These are phyloP conservation scores for Chalciporus pseudorubinellus DNA, from an alignment of 768 basidiomycete genomes.

Conservation along the genomic window DNA sequence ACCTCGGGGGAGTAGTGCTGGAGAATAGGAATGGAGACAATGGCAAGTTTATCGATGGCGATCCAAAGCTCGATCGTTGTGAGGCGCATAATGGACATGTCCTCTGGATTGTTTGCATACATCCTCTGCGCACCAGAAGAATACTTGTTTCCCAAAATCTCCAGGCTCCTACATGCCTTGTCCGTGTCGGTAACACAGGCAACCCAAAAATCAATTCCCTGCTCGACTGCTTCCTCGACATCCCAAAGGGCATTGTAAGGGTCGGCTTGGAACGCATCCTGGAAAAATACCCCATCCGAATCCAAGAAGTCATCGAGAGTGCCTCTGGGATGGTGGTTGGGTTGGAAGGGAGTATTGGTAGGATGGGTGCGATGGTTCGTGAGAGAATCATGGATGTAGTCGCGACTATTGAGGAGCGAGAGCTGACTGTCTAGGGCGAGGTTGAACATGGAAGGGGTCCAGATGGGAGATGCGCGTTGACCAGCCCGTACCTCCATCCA, in stretches of 20 bases:
- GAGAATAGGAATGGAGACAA: slow-evolving; percentile 25
- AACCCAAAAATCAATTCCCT: slow-evolving; percentile 37
- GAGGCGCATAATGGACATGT: slow-evolving; percentile 43
- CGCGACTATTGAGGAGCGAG: slow-evolving; percentile 30
- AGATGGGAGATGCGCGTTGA: slow-evolving; percentile 28
- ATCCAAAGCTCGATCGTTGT: slow-evolving; percentile 37
- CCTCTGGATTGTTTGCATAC: slow-evolving; percentile 38
- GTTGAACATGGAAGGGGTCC: slow-evolving; percentile 31
- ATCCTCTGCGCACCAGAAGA: slow-evolving; percentile 19
- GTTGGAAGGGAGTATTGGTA: background rate
- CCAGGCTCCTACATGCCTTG: slow-evolving; percentile 19
- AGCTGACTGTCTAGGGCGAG: slow-evolving; percentile 31
- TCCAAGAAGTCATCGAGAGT: slow-evolving; percentile 20
- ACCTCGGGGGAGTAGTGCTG: slow-evolving; percentile 35
- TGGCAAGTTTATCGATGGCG: slow-evolving; percentile 30
- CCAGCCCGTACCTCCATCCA: slow-evolving; percentile 34
- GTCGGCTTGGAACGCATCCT: slow-evolving; percentile 7
- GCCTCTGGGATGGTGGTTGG: slow-evolving; percentile 5
- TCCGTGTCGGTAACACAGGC: slow-evolving; percentile 2
- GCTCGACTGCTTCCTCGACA: slow-evolving; percentile 35
- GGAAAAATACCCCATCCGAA: slow-evolving; percentile 7
- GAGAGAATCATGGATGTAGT: slow-evolving; percentile 28
- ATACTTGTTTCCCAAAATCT: slow-evolving; percentile 29
- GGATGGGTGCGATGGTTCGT: background rate
- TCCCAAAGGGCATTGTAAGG: slow-evolving; percentile 31